A percentile compares a stretch with the other conserved stretches of the same genome.
Evolutionary conservation across 1,284 basidiomycete genomes (phyloP).

Genomic region (Malassezia pachydermatis): DNA sequence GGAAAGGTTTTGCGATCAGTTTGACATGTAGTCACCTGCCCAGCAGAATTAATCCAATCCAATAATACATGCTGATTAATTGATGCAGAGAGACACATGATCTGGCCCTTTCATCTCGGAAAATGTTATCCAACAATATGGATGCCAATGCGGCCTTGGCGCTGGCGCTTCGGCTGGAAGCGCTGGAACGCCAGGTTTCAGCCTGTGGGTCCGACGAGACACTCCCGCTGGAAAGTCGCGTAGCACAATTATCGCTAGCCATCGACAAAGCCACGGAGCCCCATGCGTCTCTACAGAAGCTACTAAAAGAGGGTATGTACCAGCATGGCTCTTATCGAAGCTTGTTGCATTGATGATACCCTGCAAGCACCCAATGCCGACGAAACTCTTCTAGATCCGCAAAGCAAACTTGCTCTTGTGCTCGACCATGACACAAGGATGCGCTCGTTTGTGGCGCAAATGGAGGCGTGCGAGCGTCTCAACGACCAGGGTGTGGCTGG

Average conservation of each 20-base stretch:
- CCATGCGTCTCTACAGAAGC: not conserved
- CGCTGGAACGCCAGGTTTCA: not conserved
- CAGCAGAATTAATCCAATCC: too few species aligned
- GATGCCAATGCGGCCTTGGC: not conserved
- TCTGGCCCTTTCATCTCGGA: too few species aligned
- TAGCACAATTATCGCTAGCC: not conserved
- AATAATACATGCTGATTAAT: too few species aligned
- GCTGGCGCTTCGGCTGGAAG: not conserved
- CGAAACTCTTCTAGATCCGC: not conserved
- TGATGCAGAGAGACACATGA: too few species aligned
- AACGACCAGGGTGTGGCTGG: constrained; percentile 5
- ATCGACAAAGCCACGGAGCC: not conserved
- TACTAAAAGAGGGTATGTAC: constrained; percentile 1
- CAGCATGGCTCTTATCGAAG: too few species aligned
- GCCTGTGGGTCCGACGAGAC: not conserved
- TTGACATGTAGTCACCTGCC: too few species aligned
- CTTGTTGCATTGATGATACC: too few species aligned
- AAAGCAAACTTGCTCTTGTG: constrained; percentile 11
- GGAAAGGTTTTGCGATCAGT: too few species aligned
- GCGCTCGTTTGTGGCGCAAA: constrained; percentile 1
- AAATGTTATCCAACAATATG: too few species aligned
- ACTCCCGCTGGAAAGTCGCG: constrained; percentile 1
- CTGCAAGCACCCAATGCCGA: too few species aligned
- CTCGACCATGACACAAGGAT: constrained; percentile 10
- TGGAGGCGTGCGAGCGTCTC: constrained; percentile 13